These are phyloP conservation scores for Gossypium australe DNA, from an alignment of 345 rosid genomes.

Conservation along the genomic window DNA sequence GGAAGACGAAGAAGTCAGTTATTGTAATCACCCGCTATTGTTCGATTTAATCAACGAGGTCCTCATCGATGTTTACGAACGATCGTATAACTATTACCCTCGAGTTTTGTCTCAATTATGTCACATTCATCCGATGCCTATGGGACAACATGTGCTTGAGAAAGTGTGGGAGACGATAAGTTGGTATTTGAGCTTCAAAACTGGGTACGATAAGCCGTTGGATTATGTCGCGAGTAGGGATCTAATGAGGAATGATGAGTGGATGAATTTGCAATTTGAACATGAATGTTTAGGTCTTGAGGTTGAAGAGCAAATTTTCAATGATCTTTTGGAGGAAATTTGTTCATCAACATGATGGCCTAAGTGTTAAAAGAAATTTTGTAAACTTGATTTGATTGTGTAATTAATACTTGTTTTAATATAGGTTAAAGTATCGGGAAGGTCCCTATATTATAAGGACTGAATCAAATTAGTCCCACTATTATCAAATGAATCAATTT, in stretches of 20 bases:
- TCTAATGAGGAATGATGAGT: constrained; percentile 44
- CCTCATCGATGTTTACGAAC: constrained; percentile 52
- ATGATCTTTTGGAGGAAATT: constrained; percentile 60
- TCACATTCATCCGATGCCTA: constrained; percentile 50
- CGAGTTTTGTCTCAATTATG: constrained; percentile 34
- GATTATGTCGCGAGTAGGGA: constrained; percentile 48
- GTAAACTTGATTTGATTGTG: not conserved
- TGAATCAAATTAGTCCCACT: no score
- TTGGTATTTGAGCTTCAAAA: constrained; percentile 39
- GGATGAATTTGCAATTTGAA: constrained; percentile 85
- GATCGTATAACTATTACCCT: constrained; percentile 53
- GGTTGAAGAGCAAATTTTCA: constrained; percentile 60
- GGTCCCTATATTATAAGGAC: no score
- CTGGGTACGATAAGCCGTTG: constrained; percentile 29
- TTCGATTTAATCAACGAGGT: constrained; percentile 74
- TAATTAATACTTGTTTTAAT: not conserved
- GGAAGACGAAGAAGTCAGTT: constrained; percentile 30
- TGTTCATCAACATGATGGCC: not conserved
- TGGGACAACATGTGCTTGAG: constrained; percentile 33
- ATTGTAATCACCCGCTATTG: constrained; percentile 38
- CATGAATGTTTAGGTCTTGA: constrained; percentile 66
- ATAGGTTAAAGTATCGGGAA: no score
- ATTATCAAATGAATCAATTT: no score
- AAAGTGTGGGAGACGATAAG: constrained; percentile 66
- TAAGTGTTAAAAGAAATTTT: not conserved